Conservation (phyloP, 805 yeast genomes). For the Torulaspora quercuum region DNA sequence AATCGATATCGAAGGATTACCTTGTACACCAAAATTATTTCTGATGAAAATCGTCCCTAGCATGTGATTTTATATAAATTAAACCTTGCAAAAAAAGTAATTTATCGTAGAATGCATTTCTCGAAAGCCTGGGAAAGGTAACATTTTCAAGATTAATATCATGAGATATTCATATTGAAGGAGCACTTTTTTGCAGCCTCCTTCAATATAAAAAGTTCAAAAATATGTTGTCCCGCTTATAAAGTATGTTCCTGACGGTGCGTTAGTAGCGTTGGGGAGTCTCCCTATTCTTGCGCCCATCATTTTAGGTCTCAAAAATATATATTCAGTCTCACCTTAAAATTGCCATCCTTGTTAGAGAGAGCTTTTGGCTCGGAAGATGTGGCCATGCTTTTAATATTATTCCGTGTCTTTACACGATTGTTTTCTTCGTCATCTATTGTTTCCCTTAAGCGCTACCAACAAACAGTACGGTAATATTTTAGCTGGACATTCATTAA, state of each 20-base stretch:
- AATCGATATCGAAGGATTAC: slow-evolving; percentile 2
- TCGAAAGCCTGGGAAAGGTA: neutral
- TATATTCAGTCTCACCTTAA: slow-evolving; percentile 1
- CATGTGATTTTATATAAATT: slow-evolving; percentile 1
- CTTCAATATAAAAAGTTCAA: neutral
- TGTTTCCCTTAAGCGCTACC: slow-evolving; percentile 12
- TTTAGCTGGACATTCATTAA: no score
- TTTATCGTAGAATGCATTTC: slow-evolving; percentile 1
- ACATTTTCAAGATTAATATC: neutral
- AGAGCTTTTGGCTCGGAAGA: slow-evolving; percentile 9
- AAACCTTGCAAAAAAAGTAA: slow-evolving; percentile 1
- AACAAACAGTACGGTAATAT: slow-evolving; percentile 2
- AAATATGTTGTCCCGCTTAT: neutral
- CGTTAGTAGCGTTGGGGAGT: neutral
- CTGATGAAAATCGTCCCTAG: neutral
- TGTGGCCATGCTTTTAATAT: slow-evolving; percentile 10
- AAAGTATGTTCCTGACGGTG: slow-evolving; percentile 1
- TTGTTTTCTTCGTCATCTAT: slow-evolving; percentile 11
- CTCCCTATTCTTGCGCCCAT: neutral
- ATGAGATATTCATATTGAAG: slow-evolving; percentile 2
- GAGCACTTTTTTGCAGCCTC: slow-evolving; percentile 1
- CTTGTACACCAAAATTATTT: neutral
- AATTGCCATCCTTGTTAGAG: slow-evolving; percentile 4
- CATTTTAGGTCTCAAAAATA: slow-evolving; percentile 1
- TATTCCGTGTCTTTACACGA: slow-evolving; percentile 8